Evolutionary conservation across 345 rosid genomes (phyloP).

Genomic region (Schrenkiella parvula): DNA sequence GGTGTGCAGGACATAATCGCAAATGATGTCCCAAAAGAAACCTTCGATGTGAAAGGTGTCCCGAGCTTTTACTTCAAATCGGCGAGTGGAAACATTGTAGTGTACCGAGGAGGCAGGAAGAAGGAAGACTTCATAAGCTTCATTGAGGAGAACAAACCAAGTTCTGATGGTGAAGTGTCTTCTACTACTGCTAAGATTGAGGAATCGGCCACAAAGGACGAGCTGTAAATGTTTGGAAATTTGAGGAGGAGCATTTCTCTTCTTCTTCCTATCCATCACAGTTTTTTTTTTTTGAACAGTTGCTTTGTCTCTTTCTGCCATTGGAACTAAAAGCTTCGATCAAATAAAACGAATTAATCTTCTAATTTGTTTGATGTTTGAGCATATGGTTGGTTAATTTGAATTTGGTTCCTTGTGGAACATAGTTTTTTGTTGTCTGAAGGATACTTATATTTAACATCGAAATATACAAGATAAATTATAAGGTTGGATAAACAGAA

Average conservation of each 20-base stretch:
- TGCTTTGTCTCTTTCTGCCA: not conserved
- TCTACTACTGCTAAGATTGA: constrained; percentile 3
- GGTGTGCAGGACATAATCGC: constrained; percentile 73
- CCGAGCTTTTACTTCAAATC: constrained; percentile 82
- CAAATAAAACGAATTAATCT: not conserved
- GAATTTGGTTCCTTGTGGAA: too few relatives aligned
- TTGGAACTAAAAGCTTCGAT: not conserved
- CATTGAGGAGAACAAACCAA: constrained; percentile 67
- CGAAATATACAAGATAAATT: too few relatives aligned
- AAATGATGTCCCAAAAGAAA: constrained; percentile 60
- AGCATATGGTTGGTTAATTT: not conserved
- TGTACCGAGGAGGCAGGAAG: constrained; percentile 70
- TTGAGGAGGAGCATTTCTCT: too few relatives aligned
- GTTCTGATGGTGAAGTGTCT: constrained; percentile 26
- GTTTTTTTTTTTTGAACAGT: too few relatives aligned
- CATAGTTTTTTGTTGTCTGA: too few relatives aligned
- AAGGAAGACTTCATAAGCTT: constrained; percentile 77
- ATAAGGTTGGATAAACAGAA: too few relatives aligned
- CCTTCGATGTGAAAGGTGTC: constrained; percentile 75
- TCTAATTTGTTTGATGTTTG: not conserved
- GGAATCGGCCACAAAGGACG: constrained; percentile 47
- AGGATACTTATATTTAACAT: too few relatives aligned
- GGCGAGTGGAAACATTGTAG: constrained; percentile 53
- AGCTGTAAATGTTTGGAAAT: too few relatives aligned
- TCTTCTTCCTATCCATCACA: too few relatives aligned